Conservation (phyloP, 164 flowering plant species). For the Platanus orientalis region DNA sequence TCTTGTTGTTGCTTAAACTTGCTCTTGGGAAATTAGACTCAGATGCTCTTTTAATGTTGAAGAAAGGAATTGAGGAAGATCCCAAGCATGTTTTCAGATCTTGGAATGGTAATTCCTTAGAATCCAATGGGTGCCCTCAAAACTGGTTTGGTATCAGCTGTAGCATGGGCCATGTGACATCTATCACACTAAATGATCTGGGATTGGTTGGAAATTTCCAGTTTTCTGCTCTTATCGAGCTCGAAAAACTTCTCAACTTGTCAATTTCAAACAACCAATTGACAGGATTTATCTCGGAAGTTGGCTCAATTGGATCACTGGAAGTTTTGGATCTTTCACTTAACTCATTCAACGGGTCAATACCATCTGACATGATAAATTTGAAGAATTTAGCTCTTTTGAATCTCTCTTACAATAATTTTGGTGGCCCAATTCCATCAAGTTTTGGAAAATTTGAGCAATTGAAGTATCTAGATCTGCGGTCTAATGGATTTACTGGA, state of each 20-base stretch:
- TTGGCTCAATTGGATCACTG: conserved; percentile 35
- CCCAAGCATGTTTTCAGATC: conserved; percentile 41
- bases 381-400: conserved; percentile 36
- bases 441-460: conserved; percentile 32
- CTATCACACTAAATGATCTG: conserved; percentile 36
- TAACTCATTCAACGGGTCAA: conserved; percentile 44
- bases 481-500: conserved; percentile 44
- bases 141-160: conserved; percentile 61
- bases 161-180: conserved; percentile 36
- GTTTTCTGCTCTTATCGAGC: conserved; percentile 35
- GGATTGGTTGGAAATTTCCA: conserved; percentile 52
- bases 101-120: conserved; percentile 48
- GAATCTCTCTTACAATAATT: conserved; percentile 51
- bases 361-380: conserved; percentile 32
- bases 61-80: conserved; percentile 46
- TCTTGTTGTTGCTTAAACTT: conserved; percentile 25
- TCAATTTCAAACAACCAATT: conserved; percentile 51
- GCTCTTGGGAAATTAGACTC: conserved; percentile 41
- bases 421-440: conserved; percentile 43
- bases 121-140: conserved; percentile 52
- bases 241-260: conserved; percentile 42
- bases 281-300: conserved; percentile 34
- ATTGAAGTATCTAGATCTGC: conserved; percentile 53
- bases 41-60: conserved; percentile 56
- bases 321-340: conserved; percentile 49